Base-by-base conservation (phyloP, 352 stramenopile genomes). In the Discostella stelligera region DNA sequence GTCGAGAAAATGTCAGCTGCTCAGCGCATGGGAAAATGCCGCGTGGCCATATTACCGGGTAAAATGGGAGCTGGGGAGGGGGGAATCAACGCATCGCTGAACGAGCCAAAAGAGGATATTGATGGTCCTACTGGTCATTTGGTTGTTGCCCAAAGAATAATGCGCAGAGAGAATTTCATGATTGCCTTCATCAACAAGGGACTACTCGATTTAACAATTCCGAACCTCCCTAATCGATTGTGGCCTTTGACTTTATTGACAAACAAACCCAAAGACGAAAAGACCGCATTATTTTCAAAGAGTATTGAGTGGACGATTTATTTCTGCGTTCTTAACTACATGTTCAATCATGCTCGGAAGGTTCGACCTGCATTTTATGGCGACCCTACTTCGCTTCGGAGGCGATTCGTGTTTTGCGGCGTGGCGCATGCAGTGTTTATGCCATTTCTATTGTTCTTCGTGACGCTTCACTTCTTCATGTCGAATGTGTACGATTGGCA, bases 101-200 rank as follows among this genome's bases (percentile, higher is more conserved):
- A 63, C 37, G 27, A 64, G 10, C 44, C 94, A 11, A 18, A 32
- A 27, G 41, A 97, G 55, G 89, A 96, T 60, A 85, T 95, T 23
- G 92, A 95, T 54, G 71, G 84, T 49, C 77, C 58, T 27, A 79
- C 71, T 0, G 58, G 69, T 66, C 76, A 79, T 61, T 63, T 96
- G 52, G 71, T 95, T 14, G 94, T 98, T 71, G 95, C 96, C 0
- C 88, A 95, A 66, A 94, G 97, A 54, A 99, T 99, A 82, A 97
- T 99, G 93, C 92, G 97, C 3, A 94, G 96, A 50, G 96, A 99
- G 63, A 99, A 99, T 85, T 99, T 98, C 82, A 79, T 99, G 16
- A 97, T 99, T 66, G 96, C 95, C 10, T 96, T 98, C 74, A 97
- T 99, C 87, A 98, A 98, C 85, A 89, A 96, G 61, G 84, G 93